These are phyloP conservation scores for Escallonia herrerae DNA, from an alignment of 129 eudicot species.

Conservation along the genomic window DNA sequence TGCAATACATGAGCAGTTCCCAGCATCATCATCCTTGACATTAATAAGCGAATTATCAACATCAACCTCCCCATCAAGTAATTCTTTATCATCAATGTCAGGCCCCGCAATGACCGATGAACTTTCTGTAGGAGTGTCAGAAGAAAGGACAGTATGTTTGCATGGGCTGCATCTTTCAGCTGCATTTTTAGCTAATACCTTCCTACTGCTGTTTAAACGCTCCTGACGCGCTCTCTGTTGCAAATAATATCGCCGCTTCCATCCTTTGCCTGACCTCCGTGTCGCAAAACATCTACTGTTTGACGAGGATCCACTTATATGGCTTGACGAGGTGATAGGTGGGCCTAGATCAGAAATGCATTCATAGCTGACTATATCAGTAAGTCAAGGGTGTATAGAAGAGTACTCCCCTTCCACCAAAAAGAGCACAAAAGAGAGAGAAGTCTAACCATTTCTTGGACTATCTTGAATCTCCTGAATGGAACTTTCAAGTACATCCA, in stretches of 20 bases:
- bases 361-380: background rate
- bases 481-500: slow-evolving; percentile 78
- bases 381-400: background rate
- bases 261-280: slow-evolving; percentile 43
- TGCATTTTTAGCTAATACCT: slow-evolving; percentile 22
- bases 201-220: slow-evolving; percentile 57
- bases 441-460: slow-evolving; percentile 25
- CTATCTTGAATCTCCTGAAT: slow-evolving; percentile 35
- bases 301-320: slow-evolving; percentile 41
- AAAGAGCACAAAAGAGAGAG: background rate
- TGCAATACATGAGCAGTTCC: slow-evolving; percentile 29
- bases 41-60: slow-evolving; percentile 11
- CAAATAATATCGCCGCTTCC: slow-evolving; percentile 55
- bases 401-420: background rate
- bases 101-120: slow-evolving; percentile 22
- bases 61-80: slow-evolving; percentile 22
- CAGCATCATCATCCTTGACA: slow-evolving; percentile 17
- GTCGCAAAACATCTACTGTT: slow-evolving; percentile 38
- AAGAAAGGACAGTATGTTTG: slow-evolving; percentile 18
- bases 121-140: slow-evolving; percentile 28
- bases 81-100: slow-evolving; percentile 32
- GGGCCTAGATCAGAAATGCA: slow-evolving; percentile 33
- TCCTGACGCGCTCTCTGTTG: slow-evolving; percentile 88
- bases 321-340: slow-evolving; percentile 21
- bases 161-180: slow-evolving; percentile 36